Evolutionary conservation across 2,329 filamentous ascomycete genomes (phyloP), one percentile per base, ranked within the genome.

Genomic region (Fusarium sp.): DNA sequence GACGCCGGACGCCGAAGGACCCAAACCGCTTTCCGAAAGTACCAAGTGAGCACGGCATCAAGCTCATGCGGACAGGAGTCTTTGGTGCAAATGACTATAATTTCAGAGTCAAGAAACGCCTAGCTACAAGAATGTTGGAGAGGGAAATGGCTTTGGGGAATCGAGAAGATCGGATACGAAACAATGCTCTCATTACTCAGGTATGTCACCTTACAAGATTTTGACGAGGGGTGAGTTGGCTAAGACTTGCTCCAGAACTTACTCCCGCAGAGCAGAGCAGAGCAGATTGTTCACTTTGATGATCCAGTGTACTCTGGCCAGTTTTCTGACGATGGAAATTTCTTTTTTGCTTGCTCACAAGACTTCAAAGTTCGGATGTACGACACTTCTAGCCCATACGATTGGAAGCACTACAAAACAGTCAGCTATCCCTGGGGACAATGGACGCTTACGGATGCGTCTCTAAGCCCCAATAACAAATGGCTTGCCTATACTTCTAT

Each of bases 321-420:
- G 72, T 99, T 98, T 73, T 97, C 92, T 0, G 91, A 96, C 64
- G 95, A 99, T 69, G 95, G 95, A 23, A 96, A 97, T 75, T 98
- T 98, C 79, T 98, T 97, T 79, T 98, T 94, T 73, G 88, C 90
- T 6, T 95, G 91, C 70, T 90, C 90, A 9, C 92, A 97, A 75
- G 93, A 98, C 75, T 97, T 97, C 78, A 90, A 88, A 67, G 93
- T 99, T 9, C 89, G 93, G 49, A 93, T 99, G 91, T 99, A 98
- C 76, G 94, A 98, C 74, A 98, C 95, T 0, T 93, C 91, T 2
- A 97, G 97, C 68, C 93, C 94, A 0, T 96, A 95, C 75, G 85
- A 93, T 64, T 99, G 95, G 95, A 90, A 89, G 73, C 93, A 97
- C 75, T 97, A 97, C 81, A 98, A 94, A 78, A 94, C 91, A 0